Conservation (phyloP, 495 filamentous ascomycete genomes). For the Penicillium macrosclerotiorum region DNA sequence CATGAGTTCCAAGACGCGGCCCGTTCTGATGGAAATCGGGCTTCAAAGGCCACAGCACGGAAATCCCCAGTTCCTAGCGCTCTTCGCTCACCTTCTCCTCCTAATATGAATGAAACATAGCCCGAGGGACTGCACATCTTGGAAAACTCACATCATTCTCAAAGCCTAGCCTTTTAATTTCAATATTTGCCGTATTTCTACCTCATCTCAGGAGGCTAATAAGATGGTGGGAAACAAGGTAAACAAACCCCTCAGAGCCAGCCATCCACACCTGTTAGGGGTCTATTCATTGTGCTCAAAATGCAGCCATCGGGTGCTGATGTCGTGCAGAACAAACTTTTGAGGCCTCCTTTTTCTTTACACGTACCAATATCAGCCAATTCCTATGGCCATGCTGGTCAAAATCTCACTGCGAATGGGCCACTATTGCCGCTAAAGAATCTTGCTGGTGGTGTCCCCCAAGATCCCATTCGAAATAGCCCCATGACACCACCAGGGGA, state of each 20-base stretch:
- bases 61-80: neutral
- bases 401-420: conserved; percentile 1
- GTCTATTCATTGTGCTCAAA: neutral
- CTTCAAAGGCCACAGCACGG: too few relatives aligned
- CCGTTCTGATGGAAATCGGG: too few relatives aligned
- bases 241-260: neutral
- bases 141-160: conserved; percentile 1
- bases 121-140: neutral
- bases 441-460: neutral
- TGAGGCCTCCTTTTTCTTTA: conserved; percentile 8
- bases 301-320: neutral
- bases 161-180: neutral
- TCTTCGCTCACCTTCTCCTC: neutral
- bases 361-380: neutral
- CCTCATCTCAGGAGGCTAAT: conserved; percentile 1
- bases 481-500: neutral
- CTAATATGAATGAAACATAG: neutral
- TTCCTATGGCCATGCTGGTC: conserved; percentile 1
- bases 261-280: neutral
- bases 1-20: too few relatives aligned
- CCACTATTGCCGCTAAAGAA: neutral
- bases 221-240: conserved; percentile 1
- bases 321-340: neutral
- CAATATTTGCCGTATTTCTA: neutral
- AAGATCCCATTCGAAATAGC: conserved; percentile 4